These are phyloP conservation scores for Clavispora asparagi DNA, from an alignment of 805 yeast species.

Conservation along the genomic window DNA sequence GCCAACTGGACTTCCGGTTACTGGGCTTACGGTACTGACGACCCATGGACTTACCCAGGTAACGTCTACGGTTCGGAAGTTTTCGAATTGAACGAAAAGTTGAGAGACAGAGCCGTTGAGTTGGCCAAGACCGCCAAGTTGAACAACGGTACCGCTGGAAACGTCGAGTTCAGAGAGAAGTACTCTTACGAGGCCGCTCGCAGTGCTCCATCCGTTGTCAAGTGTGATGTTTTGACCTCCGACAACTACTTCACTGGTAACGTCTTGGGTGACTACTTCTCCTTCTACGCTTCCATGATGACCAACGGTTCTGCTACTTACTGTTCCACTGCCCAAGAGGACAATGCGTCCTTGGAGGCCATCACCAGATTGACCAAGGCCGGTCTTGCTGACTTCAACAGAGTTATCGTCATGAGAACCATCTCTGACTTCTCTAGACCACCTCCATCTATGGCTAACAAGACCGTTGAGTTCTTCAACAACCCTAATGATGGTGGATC, in stretches of 20 bases:
- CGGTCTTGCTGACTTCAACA: conserved; percentile 52
- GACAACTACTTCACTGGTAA: conserved; percentile 59
- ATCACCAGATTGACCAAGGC: conserved; percentile 48
- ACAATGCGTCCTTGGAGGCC: conserved; percentile 60
- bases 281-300: conserved; percentile 41
- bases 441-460: conserved; percentile 39
- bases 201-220: conserved; percentile 40
- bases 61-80: conserved; percentile 61
- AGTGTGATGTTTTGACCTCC: conserved; percentile 57
- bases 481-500: conserved; percentile 49
- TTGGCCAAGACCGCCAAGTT: conserved; percentile 44
- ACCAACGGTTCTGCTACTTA: conserved; percentile 57
- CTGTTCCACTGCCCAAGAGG: conserved; percentile 64
- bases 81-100: conserved; percentile 53
- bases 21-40: conserved; percentile 48
- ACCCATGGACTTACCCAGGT: conserved; percentile 47
- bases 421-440: conserved; percentile 56
- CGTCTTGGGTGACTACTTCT: conserved; percentile 45
- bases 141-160: conserved; percentile 41
- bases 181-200: conserved; percentile 50
- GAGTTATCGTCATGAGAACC: conserved; percentile 57
- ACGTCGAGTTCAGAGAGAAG: conserved; percentile 41
- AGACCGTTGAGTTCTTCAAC: conserved; percentile 48
- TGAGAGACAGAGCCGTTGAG: conserved; percentile 53
- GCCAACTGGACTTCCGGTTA: conserved; percentile 58